Evolutionary conservation across 1,284 basidiomycete species (phyloP), one percentile per base, ranked within the genome.

Genomic region (Ustilago curta): DNA sequence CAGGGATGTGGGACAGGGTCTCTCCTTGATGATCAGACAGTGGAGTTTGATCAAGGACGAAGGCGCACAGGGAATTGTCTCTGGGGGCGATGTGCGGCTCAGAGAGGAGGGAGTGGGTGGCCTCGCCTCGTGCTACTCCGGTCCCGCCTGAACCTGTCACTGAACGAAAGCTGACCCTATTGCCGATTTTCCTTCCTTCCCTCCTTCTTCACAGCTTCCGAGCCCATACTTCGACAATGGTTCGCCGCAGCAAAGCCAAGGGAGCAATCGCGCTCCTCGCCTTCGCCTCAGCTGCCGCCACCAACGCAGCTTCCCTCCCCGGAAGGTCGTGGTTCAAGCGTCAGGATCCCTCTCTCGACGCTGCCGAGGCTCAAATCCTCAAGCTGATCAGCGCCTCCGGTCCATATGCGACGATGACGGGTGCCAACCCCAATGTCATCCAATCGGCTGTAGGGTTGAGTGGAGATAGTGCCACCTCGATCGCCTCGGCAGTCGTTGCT

Each of bases 371-470:
- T 32, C 64, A 62, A 18, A 23, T 59, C 9, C 48, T 72, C 27
- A 72, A 72, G 23, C 56, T 72, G 19, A 72, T 72, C 56, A 61
- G 54, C 23, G 70, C 70, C 5, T 35, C 55, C 1, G 70, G 70
- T n/a, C 50, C 56, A 3, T 72, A 62, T 14, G 63, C 70, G 29
- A 67, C 70, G 9, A 51, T 65, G 53, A 57, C 64, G n/a, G 59
- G 62, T 12, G 50, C 44, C 4, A 63, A 54, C 29, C 47, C 55
- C 27, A 50, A 47, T 35, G 70, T 59, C 16, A 67, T 72, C 39
- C 50, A 61, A 11, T 62, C 63, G 2, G 70, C 70, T 2, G 70
- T 72, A 2, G 63, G 64, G 3, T 40, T 66, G 59, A 72, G 70
- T 37, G 70, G 70, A 6, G 70, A 62, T 31, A 31, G 53, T 19